Conservation (phyloP, 352 stramenopile species). For the Phytophthora parvispora region DNA sequence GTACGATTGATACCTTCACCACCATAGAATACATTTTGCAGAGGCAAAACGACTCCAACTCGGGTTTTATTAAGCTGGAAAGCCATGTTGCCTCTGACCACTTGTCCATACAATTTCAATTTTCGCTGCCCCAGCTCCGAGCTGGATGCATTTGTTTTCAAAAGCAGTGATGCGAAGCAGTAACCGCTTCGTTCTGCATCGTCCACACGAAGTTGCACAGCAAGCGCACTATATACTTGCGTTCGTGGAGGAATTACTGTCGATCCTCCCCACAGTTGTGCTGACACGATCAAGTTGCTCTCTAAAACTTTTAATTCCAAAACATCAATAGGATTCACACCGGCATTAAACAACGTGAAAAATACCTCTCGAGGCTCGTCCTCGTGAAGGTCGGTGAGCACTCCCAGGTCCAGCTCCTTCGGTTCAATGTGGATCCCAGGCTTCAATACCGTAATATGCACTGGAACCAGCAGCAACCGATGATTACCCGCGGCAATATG, state of each 20-base stretch:
- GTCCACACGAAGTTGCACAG: conserved; percentile 37
- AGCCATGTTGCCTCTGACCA: conserved; percentile 34
- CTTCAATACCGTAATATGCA: conserved; percentile 47
- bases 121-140: conserved; percentile 27
- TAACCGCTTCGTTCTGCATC: conserved; percentile 5
- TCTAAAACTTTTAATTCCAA: conserved; percentile 41
- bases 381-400: conserved; percentile 38
- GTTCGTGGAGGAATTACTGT: conserved; percentile 47
- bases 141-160: conserved; percentile 54
- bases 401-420: conserved; percentile 40
- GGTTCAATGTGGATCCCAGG: conserved; percentile 52
- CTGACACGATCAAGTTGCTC: conserved; percentile 40
- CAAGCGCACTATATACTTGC: conserved; percentile 41
- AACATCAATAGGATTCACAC: conserved; percentile 45
- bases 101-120: conserved; percentile 36
- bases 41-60: conserved; percentile 33
- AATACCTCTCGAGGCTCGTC: conserved; percentile 34
- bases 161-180: conserved; percentile 36
- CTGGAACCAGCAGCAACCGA: conserved; percentile 41
- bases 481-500: conserved; percentile 30
- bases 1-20: conserved; percentile 2
- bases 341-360: conserved; percentile 57
- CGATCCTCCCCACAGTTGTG: conserved; percentile 36
- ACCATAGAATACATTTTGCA: conserved; percentile 28
- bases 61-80: conserved; percentile 48